Percentiles rank a stretch among this genome's conserved stretches.
phyloP scores from a whole-genome alignment of 371 early-diverging fungal species.

The Mucor irregularis region DNA sequence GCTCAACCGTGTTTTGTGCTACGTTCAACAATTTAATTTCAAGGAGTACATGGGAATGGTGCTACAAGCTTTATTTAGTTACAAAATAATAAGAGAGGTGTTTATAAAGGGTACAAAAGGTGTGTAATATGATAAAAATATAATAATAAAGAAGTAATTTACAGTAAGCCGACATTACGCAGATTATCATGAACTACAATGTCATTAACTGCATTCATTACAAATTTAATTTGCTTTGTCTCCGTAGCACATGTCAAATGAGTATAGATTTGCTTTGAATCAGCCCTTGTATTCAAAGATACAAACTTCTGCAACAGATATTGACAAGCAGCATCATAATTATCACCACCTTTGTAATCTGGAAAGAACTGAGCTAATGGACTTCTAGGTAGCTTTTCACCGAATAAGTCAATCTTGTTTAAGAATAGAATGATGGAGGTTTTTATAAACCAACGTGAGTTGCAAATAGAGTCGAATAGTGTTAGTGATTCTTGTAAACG shows the following conservation, averaged over 20 bases:
- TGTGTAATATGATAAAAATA: background rate
- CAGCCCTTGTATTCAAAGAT: conserved; percentile 39
- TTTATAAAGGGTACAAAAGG: conserved; percentile 1
- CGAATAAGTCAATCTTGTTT: conserved; percentile 84
- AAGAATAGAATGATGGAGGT: conserved; percentile 83
- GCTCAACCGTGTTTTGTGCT: background rate
- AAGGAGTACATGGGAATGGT: no score
- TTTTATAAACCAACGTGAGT: conserved; percentile 76
- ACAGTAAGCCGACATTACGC: conserved; percentile 66
- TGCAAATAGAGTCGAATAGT: conserved; percentile 78
- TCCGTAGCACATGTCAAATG: conserved; percentile 67
- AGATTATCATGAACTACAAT: conserved; percentile 69
- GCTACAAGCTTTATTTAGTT: no score
- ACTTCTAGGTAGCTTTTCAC: conserved; percentile 63
- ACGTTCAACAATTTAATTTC: no score
- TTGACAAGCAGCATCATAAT: conserved; percentile 63
- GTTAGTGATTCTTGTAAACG: conserved; percentile 64
- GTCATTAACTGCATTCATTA: conserved; percentile 76
- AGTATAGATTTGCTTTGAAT: conserved; percentile 51
- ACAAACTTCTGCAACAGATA: conserved; percentile 48
- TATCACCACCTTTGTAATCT: conserved; percentile 70
- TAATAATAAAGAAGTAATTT: no score
- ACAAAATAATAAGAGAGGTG: no score
- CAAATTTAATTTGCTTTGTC: conserved; percentile 74
- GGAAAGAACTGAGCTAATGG: conserved; percentile 71